Base-by-base conservation (phyloP, 2,329 filamentous ascomycete species). In the Cyanodermella asteris region DNA sequence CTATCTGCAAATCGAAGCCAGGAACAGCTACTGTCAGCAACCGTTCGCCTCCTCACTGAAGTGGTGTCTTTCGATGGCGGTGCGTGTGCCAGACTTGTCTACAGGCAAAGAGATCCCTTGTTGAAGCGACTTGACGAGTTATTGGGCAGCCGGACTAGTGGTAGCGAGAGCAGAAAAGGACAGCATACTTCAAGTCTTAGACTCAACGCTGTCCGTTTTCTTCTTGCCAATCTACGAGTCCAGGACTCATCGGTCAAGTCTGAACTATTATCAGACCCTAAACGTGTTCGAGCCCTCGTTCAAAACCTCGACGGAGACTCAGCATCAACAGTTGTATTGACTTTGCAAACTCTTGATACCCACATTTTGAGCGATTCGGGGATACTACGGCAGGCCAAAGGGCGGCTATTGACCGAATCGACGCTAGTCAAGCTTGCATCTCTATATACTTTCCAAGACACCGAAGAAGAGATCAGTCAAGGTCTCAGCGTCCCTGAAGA, bases 61-160 rank as follows among this genome's bases (percentile, higher is more conserved):
- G 61, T 82, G n/a, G 66, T 78, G 10, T 69, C 61, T 27, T 74
- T 91, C 34, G 82, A 94, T 46, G 81, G 81, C 10, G 90, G 87
- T 9, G 64, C 68, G 20, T 60, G 81, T 28, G 78, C 82, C 15
- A 71, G 67, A 36, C 61, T 71, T 22, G 59, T 93, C 17, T 90
- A 91, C 44, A 62, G 73, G 26, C 70, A 71, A 16, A 65, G 80
- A 36, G 70, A 78, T 37, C 71, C 68, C 30, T 87, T 78, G 0
- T 72, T 91, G 29, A 73, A 80, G 38, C 71, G 72, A 5, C 53
- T 97, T 3, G 72, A 76, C 5, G 62, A 77, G 26, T 90, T 91
- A 37, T 63, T 97, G 26, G 69, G 72, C 22, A 59, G 84, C n/a
- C 62, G 65, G 26, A 64, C 55, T 34, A 44, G 49, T 10, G 47